phyloP scores from a whole-genome alignment of 768 basidiomycete genomes.

The Pulveroboletus sp. region DNA sequence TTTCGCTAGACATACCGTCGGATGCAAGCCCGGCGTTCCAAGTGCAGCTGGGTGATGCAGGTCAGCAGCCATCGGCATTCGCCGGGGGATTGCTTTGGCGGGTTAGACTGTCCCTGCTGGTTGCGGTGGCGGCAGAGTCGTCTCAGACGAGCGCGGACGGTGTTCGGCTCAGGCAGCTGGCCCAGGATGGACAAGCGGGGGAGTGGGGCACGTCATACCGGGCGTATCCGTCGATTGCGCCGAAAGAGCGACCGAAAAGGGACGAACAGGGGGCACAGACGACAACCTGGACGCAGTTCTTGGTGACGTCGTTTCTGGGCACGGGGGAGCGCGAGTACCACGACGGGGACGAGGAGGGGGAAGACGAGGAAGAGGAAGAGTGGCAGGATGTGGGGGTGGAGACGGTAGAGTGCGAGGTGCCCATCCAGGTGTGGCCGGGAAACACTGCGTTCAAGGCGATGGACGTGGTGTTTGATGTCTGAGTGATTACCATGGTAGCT shows the following conservation, averaged over 20 bases:
- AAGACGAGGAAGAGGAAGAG: constrained; percentile 39
- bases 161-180: constrained; percentile 51
- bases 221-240: constrained; percentile 56
- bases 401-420: constrained; percentile 93
- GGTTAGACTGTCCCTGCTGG: constrained; percentile 81
- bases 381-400: constrained; percentile 74
- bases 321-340: constrained; percentile 50
- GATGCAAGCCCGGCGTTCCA: constrained; percentile 89
- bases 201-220: constrained; percentile 74
- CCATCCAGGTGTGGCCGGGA: constrained; percentile 83
- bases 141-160: constrained; percentile 48
- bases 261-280: background rate
- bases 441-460: constrained; percentile 83
- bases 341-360: constrained; percentile 45
- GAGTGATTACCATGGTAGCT: constrained; percentile 9
- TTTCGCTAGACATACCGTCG: constrained; percentile 88
- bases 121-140: constrained; percentile 58
- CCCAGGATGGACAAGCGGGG: constrained; percentile 56
- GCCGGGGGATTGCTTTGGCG: constrained; percentile 89
- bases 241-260: constrained; percentile 45
- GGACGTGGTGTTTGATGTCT: constrained; percentile 78
- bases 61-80: constrained; percentile 14
- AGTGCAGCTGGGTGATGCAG: constrained; percentile 47
- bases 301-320: constrained; percentile 40
- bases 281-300: constrained; percentile 38